Base-by-base conservation (phyloP, 805 yeast genomes). In the Cyberlindnera meyerae region DNA sequence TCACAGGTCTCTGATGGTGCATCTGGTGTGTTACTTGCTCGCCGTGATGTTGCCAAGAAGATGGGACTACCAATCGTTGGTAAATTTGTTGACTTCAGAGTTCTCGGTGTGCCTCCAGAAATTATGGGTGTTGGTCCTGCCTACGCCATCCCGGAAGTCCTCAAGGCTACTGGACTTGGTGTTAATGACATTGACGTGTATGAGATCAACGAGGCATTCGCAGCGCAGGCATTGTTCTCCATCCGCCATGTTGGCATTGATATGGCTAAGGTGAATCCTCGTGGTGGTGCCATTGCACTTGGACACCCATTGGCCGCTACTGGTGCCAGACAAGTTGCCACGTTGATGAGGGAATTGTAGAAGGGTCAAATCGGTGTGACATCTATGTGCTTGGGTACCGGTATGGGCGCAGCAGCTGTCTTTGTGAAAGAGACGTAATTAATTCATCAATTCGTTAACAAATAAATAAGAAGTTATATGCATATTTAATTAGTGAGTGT, bases 41-140 rank as follows among this genome's bases (percentile, higher is more conserved):
- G 89, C 59, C 77, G 97, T 62, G 82, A 87, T 14, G 70, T 82
- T 40, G 98, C 98, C 16, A 78, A 82, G 60, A 65, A 72, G 51
- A 64, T 79, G 40, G 80, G 82, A 27, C 71, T 83, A 50, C 80
- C 83, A 37, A 77, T 87, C 43, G 53, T 82, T 40, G 98, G 81
- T 44, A 85, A 84, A 67, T 90, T 76, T 51, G 77, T 88, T 44
- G 82, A 79, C 50, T 79, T 85, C 54, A 75, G 82, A 49, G 68
- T 79, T 27, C 90, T 83, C 39, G 98, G 98, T 52, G 96, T 89
- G 31, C 96, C 97, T 38, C 97, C 97, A 16, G 95, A 87, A 64
- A 77, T 89, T 43, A 90, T 90, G 98, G 98, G 97, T 41, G 79
- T 90, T 52, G 98, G 97, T 29, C 98, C 98, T 40, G 97, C 95